Conservation (phyloP, 441 rosid genomes). For the Mallotus japonicus region DNA sequence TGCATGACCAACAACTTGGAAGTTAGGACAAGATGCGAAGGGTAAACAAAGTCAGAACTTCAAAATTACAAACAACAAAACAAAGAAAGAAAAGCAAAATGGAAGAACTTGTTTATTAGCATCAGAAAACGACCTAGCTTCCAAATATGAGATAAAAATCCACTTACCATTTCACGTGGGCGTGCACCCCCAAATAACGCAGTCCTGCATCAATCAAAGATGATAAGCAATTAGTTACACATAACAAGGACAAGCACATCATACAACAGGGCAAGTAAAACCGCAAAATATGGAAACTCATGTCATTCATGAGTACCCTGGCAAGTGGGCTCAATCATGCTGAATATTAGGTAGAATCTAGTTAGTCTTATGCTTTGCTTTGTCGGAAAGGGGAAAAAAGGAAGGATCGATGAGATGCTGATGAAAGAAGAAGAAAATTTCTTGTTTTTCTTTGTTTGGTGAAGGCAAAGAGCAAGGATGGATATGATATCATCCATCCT, state of each 20-base stretch:
- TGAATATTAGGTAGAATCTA: neutral
- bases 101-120: neutral
- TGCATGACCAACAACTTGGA: constrained; percentile 8
- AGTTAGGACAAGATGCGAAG: neutral
- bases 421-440: too few relatives aligned
- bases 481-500: too few relatives aligned
- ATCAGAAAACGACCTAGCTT: neutral
- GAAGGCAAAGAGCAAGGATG: too few relatives aligned
- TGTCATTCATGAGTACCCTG: neutral
- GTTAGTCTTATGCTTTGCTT: neutral
- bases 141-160: neutral
- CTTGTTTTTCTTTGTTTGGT: too few relatives aligned
- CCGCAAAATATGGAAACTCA: neutral
- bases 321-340: neutral
- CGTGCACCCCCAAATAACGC: constrained; percentile 79
- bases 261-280: neutral
- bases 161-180: constrained; percentile 76
- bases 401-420: too few relatives aligned
- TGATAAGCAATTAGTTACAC: neutral
- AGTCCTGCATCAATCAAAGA: constrained; percentile 50
- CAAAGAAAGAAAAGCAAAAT: too few relatives aligned
- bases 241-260: neutral
- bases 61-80: too few relatives aligned
- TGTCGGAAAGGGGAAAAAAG: too few relatives aligned
- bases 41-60: neutral